A percentile compares a stretch with the other conserved stretches of the same genome.
These are phyloP conservation scores for Scheffersomyces stipitis DNA, from an alignment of 805 yeast genomes.

Conservation along the genomic window DNA sequence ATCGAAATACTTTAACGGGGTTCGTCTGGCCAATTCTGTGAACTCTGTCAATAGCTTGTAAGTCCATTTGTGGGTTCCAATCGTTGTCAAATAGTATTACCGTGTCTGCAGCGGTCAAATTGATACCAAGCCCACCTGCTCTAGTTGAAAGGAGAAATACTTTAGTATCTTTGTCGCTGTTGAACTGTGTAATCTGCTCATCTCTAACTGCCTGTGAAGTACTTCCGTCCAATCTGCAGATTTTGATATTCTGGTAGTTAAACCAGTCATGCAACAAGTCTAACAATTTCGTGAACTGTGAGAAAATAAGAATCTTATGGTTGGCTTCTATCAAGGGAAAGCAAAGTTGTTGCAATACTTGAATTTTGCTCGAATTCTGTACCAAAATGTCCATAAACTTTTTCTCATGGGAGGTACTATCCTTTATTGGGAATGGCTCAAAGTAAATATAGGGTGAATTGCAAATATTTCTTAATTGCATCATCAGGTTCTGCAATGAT, in stretches of 20 bases:
- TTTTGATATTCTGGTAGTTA: constrained; percentile 41
- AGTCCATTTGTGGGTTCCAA: constrained; percentile 96
- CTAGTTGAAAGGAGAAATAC: constrained; percentile 83
- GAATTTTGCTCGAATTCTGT: constrained; percentile 71
- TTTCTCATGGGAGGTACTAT: constrained; percentile 26
- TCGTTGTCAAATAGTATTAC: constrained; percentile 90
- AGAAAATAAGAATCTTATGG: constrained; percentile 79
- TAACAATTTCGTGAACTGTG: constrained; percentile 84
- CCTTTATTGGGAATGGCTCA: constrained; percentile 60
- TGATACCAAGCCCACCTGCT: constrained; percentile 94
- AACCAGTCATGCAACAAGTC: constrained; percentile 81
- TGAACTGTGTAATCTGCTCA: constrained; percentile 57
- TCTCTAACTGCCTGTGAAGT: constrained; percentile 66
- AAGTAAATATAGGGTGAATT: constrained; percentile 83
- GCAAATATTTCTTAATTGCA: constrained; percentile 84
- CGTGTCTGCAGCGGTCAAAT: constrained; percentile 82
- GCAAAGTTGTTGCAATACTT: constrained; percentile 63
- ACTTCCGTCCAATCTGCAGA: constrained; percentile 76
- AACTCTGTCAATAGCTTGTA: constrained; percentile 94
- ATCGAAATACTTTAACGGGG: constrained; percentile 80
- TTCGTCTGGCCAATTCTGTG: constrained; percentile 89
- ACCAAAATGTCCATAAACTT: constrained; percentile 31
- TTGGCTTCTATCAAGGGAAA: constrained; percentile 44
- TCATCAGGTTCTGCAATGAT: constrained; percentile 61
- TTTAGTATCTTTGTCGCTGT: constrained; percentile 16